Evolutionary conservation across 768 basidiomycete genomes (phyloP).

Genomic region (Mycena filopes): DNA sequence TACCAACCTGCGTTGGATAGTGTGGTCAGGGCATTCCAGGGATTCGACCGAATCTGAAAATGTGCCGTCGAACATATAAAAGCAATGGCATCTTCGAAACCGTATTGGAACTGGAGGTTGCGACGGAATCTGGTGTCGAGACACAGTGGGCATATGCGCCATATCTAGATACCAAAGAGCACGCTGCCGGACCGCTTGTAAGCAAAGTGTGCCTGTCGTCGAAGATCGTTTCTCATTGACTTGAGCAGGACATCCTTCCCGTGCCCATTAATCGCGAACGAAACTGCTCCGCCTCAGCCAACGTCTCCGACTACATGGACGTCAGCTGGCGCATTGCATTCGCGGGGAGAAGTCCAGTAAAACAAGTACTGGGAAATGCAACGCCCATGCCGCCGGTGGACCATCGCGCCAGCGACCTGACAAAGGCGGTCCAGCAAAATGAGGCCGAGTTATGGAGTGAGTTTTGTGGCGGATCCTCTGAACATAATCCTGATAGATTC

Average conservation of each 20-base stretch:
- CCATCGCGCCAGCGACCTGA: conserved; percentile 37
- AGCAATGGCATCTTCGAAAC: conserved; percentile 46
- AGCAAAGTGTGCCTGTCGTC: neutral
- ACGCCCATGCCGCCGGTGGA: conserved; percentile 14
- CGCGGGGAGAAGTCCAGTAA: conserved; percentile 39
- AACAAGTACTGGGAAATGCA: conserved; percentile 35
- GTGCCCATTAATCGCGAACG: conserved; percentile 47
- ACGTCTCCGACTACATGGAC: conserved; percentile 38
- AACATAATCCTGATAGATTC: neutral
- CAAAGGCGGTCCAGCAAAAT: conserved; percentile 36
- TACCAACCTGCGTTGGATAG: too few species aligned
- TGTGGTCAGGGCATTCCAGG: conserved; percentile 32
- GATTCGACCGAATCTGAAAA: conserved; percentile 22
- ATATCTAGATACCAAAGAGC: conserved; percentile 36
- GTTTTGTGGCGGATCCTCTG: conserved; percentile 5
- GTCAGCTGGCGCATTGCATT: conserved; percentile 48
- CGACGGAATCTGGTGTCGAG: conserved; percentile 9
- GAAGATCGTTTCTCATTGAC: neutral
- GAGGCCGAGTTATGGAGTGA: conserved; percentile 40
- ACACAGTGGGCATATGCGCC: conserved; percentile 46
- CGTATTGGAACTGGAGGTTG: conserved; percentile 37
- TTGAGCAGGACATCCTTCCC: conserved; percentile 44
- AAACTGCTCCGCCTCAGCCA: conserved; percentile 30
- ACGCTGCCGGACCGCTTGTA: conserved; percentile 45
- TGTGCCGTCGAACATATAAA: conserved; percentile 38